Base-by-base conservation (phyloP, 768 basidiomycete genomes). In the Rhizopogon sp. region DNA sequence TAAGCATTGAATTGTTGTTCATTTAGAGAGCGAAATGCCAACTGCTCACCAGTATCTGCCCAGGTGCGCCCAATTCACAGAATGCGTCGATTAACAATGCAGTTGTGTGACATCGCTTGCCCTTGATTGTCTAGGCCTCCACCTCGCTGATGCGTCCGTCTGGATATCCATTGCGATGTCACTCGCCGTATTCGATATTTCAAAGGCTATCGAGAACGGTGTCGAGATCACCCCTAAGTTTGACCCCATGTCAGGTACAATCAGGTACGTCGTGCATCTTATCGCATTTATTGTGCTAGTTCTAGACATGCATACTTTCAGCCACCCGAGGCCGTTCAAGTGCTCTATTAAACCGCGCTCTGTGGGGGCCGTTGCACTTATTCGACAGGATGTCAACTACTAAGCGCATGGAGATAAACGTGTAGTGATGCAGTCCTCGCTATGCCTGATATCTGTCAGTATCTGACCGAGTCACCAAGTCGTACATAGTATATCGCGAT, bases 331-430 rank as follows among this genome's bases (percentile, higher is more conserved):
- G 13, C 17, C 45, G 5, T 83, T 80, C 68, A 74, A 76, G 58
- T 83, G 82, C 63, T 65, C 70, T 22, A 75, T 83, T 57, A 76
- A 68, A 58, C 81, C 82, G 40, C 75, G 81, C 39, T 80, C 79
- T 7, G 70, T 76, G 54, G 76, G 74, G 61, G 77, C 79, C 6
- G 61, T 77, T 20, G 70, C 76, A 6, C 63, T 81, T n/a, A 77
- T 81, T 42, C 74, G 76, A 39, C 66, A 71, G 29, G 77, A 77
- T 55, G 69, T 69, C 9, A 17, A 37, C n/a, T 50, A 42, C 17
- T 57, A 17, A 47, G 25, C 16, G 14, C n/a, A n/a, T 1, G 6
- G 17, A 8, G 29, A 46, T 13, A 29, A 31, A n/a, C 8, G 1
- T 31, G 8, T 31, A 31, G 7, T 6, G 7, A 7, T 31, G 29